Percentiles rank a stretch among this genome's conserved stretches.
Evolutionary conservation across 169 alveolate genomes (phyloP).

Genomic region (Toxoplasma gondii): DNA sequence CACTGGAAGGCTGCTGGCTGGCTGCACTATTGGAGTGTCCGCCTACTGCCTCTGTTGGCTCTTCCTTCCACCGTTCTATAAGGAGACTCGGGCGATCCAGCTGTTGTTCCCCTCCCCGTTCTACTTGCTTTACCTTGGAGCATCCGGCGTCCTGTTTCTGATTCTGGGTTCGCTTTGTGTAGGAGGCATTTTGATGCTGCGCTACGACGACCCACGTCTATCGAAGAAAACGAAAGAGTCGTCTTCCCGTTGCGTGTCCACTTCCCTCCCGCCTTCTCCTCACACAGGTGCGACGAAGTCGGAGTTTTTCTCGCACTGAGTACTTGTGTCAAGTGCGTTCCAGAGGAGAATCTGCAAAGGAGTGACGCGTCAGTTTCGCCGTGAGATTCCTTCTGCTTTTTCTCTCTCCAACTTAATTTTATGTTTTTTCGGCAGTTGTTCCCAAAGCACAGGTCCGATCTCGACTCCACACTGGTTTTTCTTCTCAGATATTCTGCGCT

Average conservation of each 20-base stretch:
- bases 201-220: slow-evolving; percentile 25
- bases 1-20: slow-evolving; percentile 30
- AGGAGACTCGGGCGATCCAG: background rate
- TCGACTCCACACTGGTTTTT: too few relatives aligned
- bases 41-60: slow-evolving; percentile 12
- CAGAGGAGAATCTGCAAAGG: too few relatives aligned
- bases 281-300: too few relatives aligned
- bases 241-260: background rate
- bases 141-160: slow-evolving; percentile 18
- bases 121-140: background rate
- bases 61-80: background rate
- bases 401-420: too few relatives aligned
- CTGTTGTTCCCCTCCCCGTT: slow-evolving; percentile 12
- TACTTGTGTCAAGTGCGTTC: too few relatives aligned
- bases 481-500: too few relatives aligned
- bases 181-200: slow-evolving; percentile 3
- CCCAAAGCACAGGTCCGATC: too few relatives aligned
- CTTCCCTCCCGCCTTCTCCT: background rate
- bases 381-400: too few relatives aligned
- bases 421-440: too few relatives aligned
- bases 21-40: background rate
- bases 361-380: too few relatives aligned
- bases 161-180: background rate
- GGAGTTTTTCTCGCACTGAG: too few relatives aligned
- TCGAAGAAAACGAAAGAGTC: background rate